A percentile compares a stretch with the other conserved stretches of the same genome.
These are phyloP conservation scores for Eutrema yunnanense DNA, from an alignment of 345 rosid genomes.

Conservation along the genomic window DNA sequence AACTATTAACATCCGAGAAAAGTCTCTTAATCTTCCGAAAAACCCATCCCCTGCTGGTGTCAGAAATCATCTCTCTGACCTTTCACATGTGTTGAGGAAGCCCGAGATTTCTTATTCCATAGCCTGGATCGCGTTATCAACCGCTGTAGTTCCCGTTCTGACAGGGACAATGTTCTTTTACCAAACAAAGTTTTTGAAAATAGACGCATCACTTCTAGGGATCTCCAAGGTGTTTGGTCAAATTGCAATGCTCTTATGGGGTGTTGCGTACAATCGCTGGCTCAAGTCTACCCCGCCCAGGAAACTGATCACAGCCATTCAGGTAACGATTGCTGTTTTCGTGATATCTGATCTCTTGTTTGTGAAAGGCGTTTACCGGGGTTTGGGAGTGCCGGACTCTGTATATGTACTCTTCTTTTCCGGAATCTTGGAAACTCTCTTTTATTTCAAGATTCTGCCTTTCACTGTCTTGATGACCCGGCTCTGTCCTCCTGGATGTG, in stretches of 20 bases:
- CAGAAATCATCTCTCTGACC: conserved; percentile 53
- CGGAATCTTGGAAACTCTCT: conserved; percentile 62
- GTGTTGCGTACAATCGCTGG: conserved; percentile 47
- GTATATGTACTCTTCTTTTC: conserved; percentile 60
- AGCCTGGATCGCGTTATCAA: conserved; percentile 73
- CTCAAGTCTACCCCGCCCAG: conserved; percentile 58
- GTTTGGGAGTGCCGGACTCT: conserved; percentile 54
- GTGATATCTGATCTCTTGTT: conserved; percentile 70
- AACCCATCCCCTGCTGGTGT: conserved; percentile 47
- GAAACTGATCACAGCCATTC: conserved; percentile 59
- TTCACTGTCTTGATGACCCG: conserved; percentile 62
- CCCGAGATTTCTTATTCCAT: conserved; percentile 63
- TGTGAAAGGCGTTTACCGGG: conserved; percentile 54
- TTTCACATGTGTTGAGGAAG: conserved; percentile 44
- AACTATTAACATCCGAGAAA: conserved; percentile 51
- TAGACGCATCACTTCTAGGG: conserved; percentile 57
- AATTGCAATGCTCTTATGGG: conserved; percentile 75
- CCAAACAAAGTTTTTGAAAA: conserved; percentile 61
- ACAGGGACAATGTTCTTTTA: conserved; percentile 95
- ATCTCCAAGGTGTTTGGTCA: conserved; percentile 87
- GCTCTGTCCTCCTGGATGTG: conserved; percentile 81
- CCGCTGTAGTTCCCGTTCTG: conserved; percentile 62
- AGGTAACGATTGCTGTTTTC: conserved; percentile 51
- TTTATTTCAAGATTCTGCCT: conserved; percentile 72
- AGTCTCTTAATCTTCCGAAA: conserved; percentile 56